phyloP scores from a whole-genome alignment of 2,329 filamentous ascomycete species.

The Ophiosphaerella korrae region DNA sequence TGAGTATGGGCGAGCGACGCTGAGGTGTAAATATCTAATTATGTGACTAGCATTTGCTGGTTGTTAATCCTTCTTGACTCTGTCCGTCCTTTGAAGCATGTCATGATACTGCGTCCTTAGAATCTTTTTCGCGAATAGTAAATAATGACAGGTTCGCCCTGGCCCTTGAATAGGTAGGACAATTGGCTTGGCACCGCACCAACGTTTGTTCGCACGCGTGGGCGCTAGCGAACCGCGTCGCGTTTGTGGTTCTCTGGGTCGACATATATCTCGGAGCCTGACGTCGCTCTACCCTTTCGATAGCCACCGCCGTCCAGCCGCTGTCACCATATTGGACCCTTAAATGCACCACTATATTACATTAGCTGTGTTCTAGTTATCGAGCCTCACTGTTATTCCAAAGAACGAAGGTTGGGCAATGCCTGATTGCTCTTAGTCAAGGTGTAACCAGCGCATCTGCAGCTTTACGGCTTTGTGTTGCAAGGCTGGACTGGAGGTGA shows the following conservation, averaged over 20 bases:
- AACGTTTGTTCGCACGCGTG: slow-evolving; percentile 13
- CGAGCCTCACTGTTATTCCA: slow-evolving; percentile 1
- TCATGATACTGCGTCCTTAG: not conserved
- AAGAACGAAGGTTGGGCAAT: slow-evolving; percentile 12
- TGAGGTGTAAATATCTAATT: slow-evolving; percentile 11
- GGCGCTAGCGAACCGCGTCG: slow-evolving; percentile 32
- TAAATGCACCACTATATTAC: too few species aligned
- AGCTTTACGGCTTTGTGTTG: not conserved
- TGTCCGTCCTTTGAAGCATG: not conserved
- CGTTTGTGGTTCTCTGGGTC: slow-evolving; percentile 31
- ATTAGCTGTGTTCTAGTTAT: not conserved
- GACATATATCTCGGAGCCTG: slow-evolving; percentile 18
- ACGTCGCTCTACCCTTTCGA: slow-evolving; percentile 2
- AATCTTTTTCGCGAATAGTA: not conserved
- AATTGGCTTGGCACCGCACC: slow-evolving; percentile 27
- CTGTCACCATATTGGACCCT: not conserved
- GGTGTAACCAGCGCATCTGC: slow-evolving; percentile 3
- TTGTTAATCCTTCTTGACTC: not conserved
- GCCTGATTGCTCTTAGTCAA: slow-evolving; percentile 12
- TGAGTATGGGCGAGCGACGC: slow-evolving; percentile 4
- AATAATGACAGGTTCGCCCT: not conserved
- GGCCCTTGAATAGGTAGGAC: slow-evolving; percentile 14
- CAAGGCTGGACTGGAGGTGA: slow-evolving; percentile 7
- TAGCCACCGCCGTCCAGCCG: slow-evolving; percentile 3
- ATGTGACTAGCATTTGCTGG: slow-evolving; percentile 4